Percentiles rank a stretch among this genome's conserved stretches.
phyloP scores from a whole-genome alignment of 805 yeast genomes.

The Scheffersomyces spartinae region DNA sequence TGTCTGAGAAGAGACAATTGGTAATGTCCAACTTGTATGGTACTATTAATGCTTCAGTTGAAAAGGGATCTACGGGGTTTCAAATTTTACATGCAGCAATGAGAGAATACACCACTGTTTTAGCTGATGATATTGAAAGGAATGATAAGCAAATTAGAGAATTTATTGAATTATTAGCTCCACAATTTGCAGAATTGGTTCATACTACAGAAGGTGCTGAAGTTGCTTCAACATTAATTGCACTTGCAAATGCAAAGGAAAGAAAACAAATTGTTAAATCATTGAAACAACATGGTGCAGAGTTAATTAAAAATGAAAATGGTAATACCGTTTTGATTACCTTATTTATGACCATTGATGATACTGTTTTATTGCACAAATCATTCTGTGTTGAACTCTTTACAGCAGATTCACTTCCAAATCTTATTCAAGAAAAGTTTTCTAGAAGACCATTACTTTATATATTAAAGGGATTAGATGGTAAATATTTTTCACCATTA shows the following conservation, averaged over 20 bases:
- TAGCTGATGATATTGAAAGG: conserved; percentile 37
- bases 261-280: conserved; percentile 67
- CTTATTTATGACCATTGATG: conserved; percentile 81
- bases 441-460: conserved; percentile 86
- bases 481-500: conserved; percentile 69
- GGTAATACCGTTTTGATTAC: conserved; percentile 78
- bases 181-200: conserved; percentile 87
- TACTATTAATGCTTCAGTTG: conserved; percentile 82
- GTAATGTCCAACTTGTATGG: conserved; percentile 67
- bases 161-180: conserved; percentile 70
- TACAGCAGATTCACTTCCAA: conserved; percentile 36
- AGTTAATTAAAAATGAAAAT: conserved; percentile 70
- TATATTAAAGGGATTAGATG: conserved; percentile 65
- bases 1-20: conserved; percentile 67
- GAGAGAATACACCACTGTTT: conserved; percentile 73
- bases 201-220: conserved; percentile 93
- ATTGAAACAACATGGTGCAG: conserved; percentile 65
- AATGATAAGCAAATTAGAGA: conserved; percentile 57
- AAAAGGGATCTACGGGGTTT: conserved; percentile 93
- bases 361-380: conserved; percentile 73
- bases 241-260: conserved; percentile 84
- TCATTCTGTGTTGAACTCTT: conserved; percentile 52
- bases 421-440: conserved; percentile 55
- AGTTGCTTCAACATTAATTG: conserved; percentile 73
- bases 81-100: conserved; percentile 93